Evolutionary conservation across 176 grass and related monocot genomes (phyloP), one percentile per base, ranked within the genome.

Genomic region (Panicum miliaceum): DNA sequence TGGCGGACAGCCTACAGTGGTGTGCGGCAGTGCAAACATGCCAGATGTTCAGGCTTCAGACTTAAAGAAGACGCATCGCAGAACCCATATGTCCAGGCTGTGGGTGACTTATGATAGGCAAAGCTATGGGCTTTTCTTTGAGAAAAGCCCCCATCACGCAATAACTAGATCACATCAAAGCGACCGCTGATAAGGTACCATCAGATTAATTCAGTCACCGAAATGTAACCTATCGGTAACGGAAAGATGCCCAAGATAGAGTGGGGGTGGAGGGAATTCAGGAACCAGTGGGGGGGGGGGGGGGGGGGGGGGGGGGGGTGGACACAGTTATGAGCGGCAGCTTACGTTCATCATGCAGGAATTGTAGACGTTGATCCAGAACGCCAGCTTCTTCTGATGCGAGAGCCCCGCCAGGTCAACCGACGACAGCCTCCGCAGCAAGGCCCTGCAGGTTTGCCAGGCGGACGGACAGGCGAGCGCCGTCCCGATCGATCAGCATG

Each of bases 311-410:
- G 27, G 8, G n/a, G 73, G 25, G n/a, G 73, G 25, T 32, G 29
- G 29, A 32, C 29, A 20, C 29, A 76, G 42, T 54, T 0, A 82
- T 80, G 51, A 62, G 47, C 32, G 34, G 60, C 47, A 86, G 57
- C 92, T 94, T 89, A 99, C 96, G 85, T 96, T 99, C 97, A 96
- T 99, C 91, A 99, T 96, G 90, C 97, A 94, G 3, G 93, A 86
- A 12, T 99, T 96, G 84, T 99, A 96, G 86, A 94, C 47, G 86
- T 99, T 99, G 88, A 99, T 96, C 97, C 97, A 99, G 86, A 99
- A 99, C 65, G 97, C 97, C 79, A 99, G 84, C 84, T 94, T 99
- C 81, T 99, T 93, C 82, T 89, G 93, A 74, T 99, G 97, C 22
- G 91, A 89, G 80, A 99, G 90, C 64, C 82, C 84, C 83, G 60